Conservation (phyloP, 179 eudicot genomes). For the Camellia oleifera region DNA sequence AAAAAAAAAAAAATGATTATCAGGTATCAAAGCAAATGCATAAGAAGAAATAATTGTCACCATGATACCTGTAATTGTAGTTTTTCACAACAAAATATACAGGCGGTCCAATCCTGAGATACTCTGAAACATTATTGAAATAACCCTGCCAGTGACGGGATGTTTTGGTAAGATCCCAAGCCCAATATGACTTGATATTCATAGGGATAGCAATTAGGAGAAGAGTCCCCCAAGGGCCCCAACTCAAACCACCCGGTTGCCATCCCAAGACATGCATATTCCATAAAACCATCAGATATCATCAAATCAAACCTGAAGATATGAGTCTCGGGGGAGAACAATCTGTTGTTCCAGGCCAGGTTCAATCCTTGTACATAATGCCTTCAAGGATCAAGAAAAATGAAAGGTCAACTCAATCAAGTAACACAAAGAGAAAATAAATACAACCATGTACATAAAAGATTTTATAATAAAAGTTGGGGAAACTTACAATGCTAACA, state of each 20-base stretch:
- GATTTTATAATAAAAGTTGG: not conserved
- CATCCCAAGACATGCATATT: not conserved
- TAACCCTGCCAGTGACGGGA: conserved; percentile 62
- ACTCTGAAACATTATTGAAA: conserved; percentile 71
- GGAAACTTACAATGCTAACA: conserved; percentile 87
- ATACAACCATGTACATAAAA: conserved; percentile 7
- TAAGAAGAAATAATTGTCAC: conserved; percentile 6
- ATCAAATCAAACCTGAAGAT: conserved; percentile 76
- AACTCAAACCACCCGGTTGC: no score
- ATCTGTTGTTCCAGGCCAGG: conserved; percentile 97
- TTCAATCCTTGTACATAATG: conserved; percentile 91
- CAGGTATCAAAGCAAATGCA: not conserved
- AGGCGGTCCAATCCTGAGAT: conserved; percentile 93
- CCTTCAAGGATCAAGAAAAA: conserved; percentile 39
- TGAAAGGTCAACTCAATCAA: not conserved
- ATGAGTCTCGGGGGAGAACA: conserved; percentile 96
- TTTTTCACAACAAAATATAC: conserved; percentile 89
- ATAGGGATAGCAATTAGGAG: no score
- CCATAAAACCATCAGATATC: not conserved
- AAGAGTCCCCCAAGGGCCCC: no score
- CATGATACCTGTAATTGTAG: conserved; percentile 78
- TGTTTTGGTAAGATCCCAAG: not conserved
- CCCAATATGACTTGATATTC: not conserved
- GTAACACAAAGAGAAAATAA: not conserved
- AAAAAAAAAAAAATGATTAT: not conserved